Evolutionary conservation across 257 asterid species (phyloP), one percentile per base, ranked within the genome.

Genomic region (Hygrophila difformis): DNA sequence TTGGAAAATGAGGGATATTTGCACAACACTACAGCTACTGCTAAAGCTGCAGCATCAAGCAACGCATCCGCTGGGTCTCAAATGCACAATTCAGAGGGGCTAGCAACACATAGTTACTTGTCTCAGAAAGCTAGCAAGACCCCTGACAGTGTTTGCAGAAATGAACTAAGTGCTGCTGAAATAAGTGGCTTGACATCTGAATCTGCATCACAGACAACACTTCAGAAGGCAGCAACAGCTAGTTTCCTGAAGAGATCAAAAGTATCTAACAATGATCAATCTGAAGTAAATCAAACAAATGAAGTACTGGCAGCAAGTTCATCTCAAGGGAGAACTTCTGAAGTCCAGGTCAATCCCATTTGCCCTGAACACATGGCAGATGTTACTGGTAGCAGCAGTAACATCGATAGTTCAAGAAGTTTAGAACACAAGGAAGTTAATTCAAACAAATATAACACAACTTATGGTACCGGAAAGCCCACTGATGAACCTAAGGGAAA

Each of bases 111-210:
- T 18, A 49, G 45, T 15, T 59, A 59, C 34, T 37, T 54, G 18
- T 56, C 62, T 15, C 67, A 47, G 44, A 49, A 59, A 56, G 64
- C 53, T 50, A 52, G 44, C 47, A 60, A 63, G 47, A 18, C 19
- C 47, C 51, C 43, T 2, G 34, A 40, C 29, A 35, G 52, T 34
- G 45, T 56, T 48, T 44, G 53, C n/a, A 46, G 36, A 12, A 61
- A 62, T 45, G 85, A 64, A 59, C 61, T 47, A 62, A 64, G 58
- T 59, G 49, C 49, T 7, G 53, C 70, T 6, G 82, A 74, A 69
- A 67, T 56, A 68, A 79, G 91, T 63, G 93, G 59, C 39, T 63
- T 70, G 43, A 77, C 87, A 8, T 66, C 75, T 49, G 91, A 79
- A 69, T 81, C 79, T 44, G 78, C 67, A 34, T 68, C 69, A 14